Conservation (phyloP, 805 yeast genomes). For the Cephaloascus fragrans region DNA sequence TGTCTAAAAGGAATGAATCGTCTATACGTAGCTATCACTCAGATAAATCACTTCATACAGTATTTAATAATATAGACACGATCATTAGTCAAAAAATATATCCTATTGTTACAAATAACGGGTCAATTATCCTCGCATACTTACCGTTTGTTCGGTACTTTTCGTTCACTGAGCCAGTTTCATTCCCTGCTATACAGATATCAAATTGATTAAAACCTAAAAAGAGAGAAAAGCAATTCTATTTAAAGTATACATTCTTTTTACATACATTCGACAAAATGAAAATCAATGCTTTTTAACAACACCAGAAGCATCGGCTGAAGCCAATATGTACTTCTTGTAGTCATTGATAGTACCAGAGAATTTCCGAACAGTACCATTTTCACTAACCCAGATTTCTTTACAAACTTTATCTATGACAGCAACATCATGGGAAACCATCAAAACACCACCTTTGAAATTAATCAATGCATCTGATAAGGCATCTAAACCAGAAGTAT, state of each 20-base stretch:
- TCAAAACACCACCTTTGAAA: conserved; percentile 91
- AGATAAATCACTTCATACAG: no score
- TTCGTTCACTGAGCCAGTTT: no score
- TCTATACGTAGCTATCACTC: no score
- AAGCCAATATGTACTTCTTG: conserved; percentile 73
- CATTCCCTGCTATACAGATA: no score
- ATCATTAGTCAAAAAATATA: no score
- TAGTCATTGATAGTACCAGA: conserved; percentile 80
- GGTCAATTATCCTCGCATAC: no score
- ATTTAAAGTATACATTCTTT: neutral
- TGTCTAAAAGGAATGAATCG: no score
- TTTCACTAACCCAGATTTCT: conserved; percentile 93
- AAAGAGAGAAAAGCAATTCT: no score
- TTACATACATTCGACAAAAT: neutral
- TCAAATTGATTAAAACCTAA: no score
- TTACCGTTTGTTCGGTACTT: no score
- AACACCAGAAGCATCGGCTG: conserved; percentile 81
- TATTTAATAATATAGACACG: no score
- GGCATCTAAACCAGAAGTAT: conserved; percentile 96
- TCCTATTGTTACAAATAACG: no score
- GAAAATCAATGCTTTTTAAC: conserved; percentile 62
- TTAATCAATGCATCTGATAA: conserved; percentile 78
- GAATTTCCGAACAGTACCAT: conserved; percentile 69
- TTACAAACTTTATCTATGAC: conserved; percentile 84
- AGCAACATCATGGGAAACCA: conserved; percentile 97